A percentile compares a stretch with the other conserved stretches of the same genome.
phyloP scores from a whole-genome alignment of 2,329 filamentous ascomycete genomes.

The Penicillium sp. region DNA sequence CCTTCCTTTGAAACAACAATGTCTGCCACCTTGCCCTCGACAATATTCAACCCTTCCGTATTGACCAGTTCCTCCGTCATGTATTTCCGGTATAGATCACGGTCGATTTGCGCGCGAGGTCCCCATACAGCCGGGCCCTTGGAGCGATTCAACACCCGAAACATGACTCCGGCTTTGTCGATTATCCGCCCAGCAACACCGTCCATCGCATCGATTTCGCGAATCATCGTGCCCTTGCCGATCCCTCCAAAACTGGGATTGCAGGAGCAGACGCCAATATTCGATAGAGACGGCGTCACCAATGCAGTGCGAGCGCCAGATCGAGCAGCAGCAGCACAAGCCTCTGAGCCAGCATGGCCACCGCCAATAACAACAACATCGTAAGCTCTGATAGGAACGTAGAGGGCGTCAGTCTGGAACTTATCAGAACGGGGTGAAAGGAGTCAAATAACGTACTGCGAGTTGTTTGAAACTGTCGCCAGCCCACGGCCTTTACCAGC shows the following conservation, averaged over 20 bases:
- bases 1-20: constrained; percentile 65
- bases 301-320: constrained; percentile 83
- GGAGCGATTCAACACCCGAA: constrained; percentile 76
- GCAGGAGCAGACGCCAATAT: constrained; percentile 91
- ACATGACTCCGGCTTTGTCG: constrained; percentile 92
- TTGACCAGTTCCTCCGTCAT: constrained; percentile 80
- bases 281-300: constrained; percentile 79
- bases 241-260: constrained; percentile 98
- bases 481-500: constrained; percentile 25
- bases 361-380: constrained; percentile 96
- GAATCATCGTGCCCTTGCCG: constrained; percentile 91
- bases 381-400: constrained; percentile 51
- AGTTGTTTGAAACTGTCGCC: constrained; percentile 35
- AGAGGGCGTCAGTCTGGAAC: constrained; percentile 4
- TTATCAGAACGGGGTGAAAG: neutral
- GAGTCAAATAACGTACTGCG: constrained; percentile 26
- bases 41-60: constrained; percentile 72
- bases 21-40: constrained; percentile 85
- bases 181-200: constrained; percentile 82
- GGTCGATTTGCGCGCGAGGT: constrained; percentile 90
- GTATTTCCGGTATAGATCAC: constrained; percentile 77
- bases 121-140: constrained; percentile 98
- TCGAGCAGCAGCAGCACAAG: constrained; percentile 82
- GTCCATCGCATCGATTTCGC: constrained; percentile 91
- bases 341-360: constrained; percentile 91